phyloP scores from a whole-genome alignment of 495 filamentous ascomycete genomes.

The Cairneyella variabilis region DNA sequence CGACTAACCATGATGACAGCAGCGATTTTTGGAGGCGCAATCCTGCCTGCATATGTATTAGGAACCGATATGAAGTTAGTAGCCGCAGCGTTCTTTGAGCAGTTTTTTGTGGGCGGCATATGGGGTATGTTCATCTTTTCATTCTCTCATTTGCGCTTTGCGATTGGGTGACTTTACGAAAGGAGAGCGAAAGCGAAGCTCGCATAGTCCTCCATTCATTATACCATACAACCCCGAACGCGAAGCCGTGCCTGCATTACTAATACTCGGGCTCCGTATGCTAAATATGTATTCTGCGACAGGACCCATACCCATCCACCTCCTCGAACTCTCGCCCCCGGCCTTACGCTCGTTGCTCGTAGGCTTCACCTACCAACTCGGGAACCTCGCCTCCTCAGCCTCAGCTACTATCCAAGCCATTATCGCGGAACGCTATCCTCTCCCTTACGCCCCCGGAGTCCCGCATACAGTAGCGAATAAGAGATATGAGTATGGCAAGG shows the following conservation, averaged over 20 bases:
- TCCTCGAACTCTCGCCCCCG: conserved; percentile 83
- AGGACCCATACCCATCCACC: conserved; percentile 79
- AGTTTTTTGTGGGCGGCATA: neutral
- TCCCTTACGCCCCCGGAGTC: too few relatives aligned
- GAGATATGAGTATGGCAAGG: too few relatives aligned
- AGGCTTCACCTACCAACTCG: conserved; percentile 79
- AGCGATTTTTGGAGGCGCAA: neutral
- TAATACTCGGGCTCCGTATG: too few relatives aligned
- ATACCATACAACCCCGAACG: too few relatives aligned
- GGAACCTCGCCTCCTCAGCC: conserved; percentile 42
- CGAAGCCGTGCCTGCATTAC: too few relatives aligned
- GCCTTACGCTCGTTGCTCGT: conserved; percentile 81
- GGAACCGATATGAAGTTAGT: neutral
- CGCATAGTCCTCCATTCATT: too few relatives aligned
- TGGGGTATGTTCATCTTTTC: too few relatives aligned
- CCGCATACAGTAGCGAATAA: too few relatives aligned
- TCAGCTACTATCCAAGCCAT: neutral
- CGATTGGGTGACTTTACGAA: too few relatives aligned
- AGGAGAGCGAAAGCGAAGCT: too few relatives aligned
- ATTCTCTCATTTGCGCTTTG: too few relatives aligned
- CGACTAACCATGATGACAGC: neutral
- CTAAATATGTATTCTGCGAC: too few relatives aligned
- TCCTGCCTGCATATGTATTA: neutral
- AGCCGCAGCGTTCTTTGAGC: neutral
- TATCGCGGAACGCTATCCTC: neutral